phyloP scores from a whole-genome alignment of 495 filamentous ascomycete genomes.

The Penicillium longicatenatum region DNA sequence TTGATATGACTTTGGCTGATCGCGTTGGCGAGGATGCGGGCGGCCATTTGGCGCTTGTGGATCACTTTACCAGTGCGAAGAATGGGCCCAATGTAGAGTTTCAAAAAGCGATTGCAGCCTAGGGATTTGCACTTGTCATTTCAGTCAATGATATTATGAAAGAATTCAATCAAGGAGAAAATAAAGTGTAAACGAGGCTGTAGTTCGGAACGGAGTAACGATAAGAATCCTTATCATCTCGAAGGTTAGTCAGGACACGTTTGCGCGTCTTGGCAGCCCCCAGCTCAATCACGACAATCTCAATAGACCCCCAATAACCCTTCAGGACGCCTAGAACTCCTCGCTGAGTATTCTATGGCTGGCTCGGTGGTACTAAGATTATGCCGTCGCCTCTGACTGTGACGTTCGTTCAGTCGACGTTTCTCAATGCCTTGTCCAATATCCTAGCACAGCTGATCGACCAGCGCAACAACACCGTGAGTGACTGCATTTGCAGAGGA shows the following conservation, averaged over 20 bases:
- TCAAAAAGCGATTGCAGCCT: constrained; percentile 12
- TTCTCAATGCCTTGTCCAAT: constrained; percentile 77
- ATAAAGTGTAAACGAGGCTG: constrained; percentile 2
- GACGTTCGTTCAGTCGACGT: constrained; percentile 68
- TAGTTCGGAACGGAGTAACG: not conserved
- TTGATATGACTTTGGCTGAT: constrained; percentile 47
- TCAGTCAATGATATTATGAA: not conserved
- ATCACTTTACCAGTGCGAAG: constrained; percentile 52
- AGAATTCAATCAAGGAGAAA: not conserved
- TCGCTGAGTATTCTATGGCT: constrained; percentile 2
- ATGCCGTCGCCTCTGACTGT: constrained; percentile 57
- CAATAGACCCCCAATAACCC: not conserved
- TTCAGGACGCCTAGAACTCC: not conserved
- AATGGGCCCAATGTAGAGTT: constrained; percentile 48
- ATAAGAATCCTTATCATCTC: not conserved
- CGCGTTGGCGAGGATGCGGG: constrained; percentile 40
- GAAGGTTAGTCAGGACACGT: constrained; percentile 34
- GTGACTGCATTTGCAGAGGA: constrained; percentile 14
- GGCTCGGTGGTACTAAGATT: constrained; percentile 1
- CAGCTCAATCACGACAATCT: not conserved
- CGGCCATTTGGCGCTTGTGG: constrained; percentile 46
- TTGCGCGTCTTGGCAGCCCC: constrained; percentile 33
- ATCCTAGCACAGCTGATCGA: constrained; percentile 78
- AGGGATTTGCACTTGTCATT: not conserved
- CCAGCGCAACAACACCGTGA: constrained; percentile 65